phyloP scores from a whole-genome alignment of 2,329 filamentous ascomycete species.

The Exophiala xenobiotica region DNA sequence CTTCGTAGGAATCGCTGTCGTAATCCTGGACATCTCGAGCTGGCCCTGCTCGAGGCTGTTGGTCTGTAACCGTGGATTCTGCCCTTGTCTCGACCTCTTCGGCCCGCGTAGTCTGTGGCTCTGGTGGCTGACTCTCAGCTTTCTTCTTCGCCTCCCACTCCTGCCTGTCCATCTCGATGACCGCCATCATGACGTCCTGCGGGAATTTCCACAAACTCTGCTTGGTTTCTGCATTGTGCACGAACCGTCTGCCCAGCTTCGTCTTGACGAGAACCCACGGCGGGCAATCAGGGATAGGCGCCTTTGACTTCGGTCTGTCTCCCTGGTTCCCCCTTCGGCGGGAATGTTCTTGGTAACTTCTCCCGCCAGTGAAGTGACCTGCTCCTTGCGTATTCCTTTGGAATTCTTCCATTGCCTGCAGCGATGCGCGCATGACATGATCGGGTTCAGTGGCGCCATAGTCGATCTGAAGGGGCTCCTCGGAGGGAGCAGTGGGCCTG shows the following conservation, averaged over 20 bases:
- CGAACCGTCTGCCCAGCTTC: slow-evolving; percentile 83
- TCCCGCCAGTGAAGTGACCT: slow-evolving; percentile 50
- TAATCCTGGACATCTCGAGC: slow-evolving; percentile 36
- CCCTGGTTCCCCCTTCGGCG: slow-evolving; percentile 70
- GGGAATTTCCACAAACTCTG: slow-evolving; percentile 96
- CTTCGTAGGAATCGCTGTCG: slow-evolving; percentile 73
- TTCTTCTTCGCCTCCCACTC: slow-evolving; percentile 66
- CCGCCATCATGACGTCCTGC: slow-evolving; percentile 75
- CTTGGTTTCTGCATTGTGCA: slow-evolving; percentile 81
- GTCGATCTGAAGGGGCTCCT: slow-evolving; percentile 30
- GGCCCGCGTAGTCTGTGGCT: slow-evolving; percentile 28
- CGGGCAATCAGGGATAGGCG: slow-evolving; percentile 73
- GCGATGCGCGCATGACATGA: slow-evolving; percentile 24
- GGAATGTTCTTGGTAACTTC: slow-evolving; percentile 55
- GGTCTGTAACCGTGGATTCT: slow-evolving; percentile 21
- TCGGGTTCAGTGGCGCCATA: slow-evolving; percentile 29
- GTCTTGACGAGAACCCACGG: slow-evolving; percentile 94
- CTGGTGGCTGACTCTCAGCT: slow-evolving; percentile 41
- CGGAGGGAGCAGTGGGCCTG: slow-evolving; percentile 57
- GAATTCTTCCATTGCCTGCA: slow-evolving; percentile 28
- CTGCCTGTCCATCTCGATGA: slow-evolving; percentile 65
- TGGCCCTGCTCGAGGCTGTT: slow-evolving; percentile 7
- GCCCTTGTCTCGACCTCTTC: slow-evolving; percentile 26
- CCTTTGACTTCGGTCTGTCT: slow-evolving; percentile 71
- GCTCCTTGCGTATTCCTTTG: slow-evolving; percentile 41